phyloP scores from a whole-genome alignment of 805 yeast species.

The Blastobotrys americana region DNA sequence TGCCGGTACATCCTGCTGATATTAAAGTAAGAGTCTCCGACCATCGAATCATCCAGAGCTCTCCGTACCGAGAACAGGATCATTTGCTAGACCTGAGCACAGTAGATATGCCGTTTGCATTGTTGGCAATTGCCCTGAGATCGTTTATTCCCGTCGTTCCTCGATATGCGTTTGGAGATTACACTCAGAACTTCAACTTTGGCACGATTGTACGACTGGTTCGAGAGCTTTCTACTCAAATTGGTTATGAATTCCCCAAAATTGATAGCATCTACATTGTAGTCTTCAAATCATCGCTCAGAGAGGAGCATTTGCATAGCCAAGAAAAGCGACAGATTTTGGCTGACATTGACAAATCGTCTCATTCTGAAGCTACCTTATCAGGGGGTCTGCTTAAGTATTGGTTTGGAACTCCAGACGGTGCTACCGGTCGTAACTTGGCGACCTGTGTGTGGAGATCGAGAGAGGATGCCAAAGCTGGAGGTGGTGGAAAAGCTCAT shows the following conservation, averaged over 20 bases:
- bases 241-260: constrained; percentile 9
- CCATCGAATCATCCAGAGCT: constrained; percentile 21
- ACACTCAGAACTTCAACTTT: constrained; percentile 29
- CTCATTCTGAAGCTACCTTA: constrained; percentile 33
- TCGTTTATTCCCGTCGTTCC: constrained; percentile 20
- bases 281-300: constrained; percentile 32
- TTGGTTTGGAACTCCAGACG: constrained; percentile 36
- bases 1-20: constrained; percentile 14
- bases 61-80: constrained; percentile 29
- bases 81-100: constrained; percentile 28
- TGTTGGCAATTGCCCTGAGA: constrained; percentile 31
- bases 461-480: constrained; percentile 28
- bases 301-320: constrained; percentile 25
- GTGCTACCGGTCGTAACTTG: constrained; percentile 29
- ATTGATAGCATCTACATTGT: constrained; percentile 27
- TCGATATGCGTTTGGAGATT: constrained; percentile 26
- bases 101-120: constrained; percentile 22
- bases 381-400: constrained; percentile 36
- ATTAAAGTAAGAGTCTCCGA: background rate
- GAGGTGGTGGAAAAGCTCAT: constrained; percentile 34
- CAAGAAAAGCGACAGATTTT: constrained; percentile 26
- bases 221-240: constrained; percentile 4
- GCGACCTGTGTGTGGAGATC: constrained; percentile 38
- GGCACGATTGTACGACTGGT: constrained; percentile 20
- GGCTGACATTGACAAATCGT: constrained; percentile 29